Evolutionary conservation across 768 basidiomycete species (phyloP).

Genomic region (Amanita molliuscula): DNA sequence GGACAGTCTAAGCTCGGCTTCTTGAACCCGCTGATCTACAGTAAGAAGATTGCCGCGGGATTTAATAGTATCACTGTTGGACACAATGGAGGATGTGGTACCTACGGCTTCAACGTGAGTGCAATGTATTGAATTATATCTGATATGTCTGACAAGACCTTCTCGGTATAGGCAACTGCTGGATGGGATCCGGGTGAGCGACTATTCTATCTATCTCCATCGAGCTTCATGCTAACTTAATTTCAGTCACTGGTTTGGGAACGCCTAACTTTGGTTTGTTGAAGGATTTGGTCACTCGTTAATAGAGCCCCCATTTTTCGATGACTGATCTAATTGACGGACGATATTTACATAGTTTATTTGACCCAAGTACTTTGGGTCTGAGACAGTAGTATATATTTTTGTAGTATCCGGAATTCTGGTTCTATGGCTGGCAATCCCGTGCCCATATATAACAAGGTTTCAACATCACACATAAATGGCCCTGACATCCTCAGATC

Average conservation of each 20-base stretch:
- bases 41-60: conserved; percentile 18
- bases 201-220: conserved; percentile 6
- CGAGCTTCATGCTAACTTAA: background rate
- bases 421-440: too few relatives aligned
- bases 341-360: too few relatives aligned
- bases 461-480: too few relatives aligned
- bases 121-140: background rate
- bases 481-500: too few relatives aligned
- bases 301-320: too few relatives aligned
- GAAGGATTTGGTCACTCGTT: conserved; percentile 20
- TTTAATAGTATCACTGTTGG: conserved; percentile 52
- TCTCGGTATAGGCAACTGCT: conserved; percentile 23
- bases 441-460: too few relatives aligned
- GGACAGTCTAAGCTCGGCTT: conserved; percentile 43
- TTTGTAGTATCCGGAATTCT: too few relatives aligned
- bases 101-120: conserved; percentile 49
- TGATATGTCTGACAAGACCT: background rate
- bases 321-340: too few relatives aligned
- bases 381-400: too few relatives aligned
- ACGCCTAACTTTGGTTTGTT: conserved; percentile 46
- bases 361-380: too few relatives aligned
- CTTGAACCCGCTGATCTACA: conserved; percentile 54
- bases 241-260: conserved; percentile 39
- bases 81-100: conserved; percentile 46
- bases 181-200: conserved; percentile 57